These are phyloP conservation scores for Ananas comosus DNA, from an alignment of 176 grass and related monocot species.

Conservation along the genomic window DNA sequence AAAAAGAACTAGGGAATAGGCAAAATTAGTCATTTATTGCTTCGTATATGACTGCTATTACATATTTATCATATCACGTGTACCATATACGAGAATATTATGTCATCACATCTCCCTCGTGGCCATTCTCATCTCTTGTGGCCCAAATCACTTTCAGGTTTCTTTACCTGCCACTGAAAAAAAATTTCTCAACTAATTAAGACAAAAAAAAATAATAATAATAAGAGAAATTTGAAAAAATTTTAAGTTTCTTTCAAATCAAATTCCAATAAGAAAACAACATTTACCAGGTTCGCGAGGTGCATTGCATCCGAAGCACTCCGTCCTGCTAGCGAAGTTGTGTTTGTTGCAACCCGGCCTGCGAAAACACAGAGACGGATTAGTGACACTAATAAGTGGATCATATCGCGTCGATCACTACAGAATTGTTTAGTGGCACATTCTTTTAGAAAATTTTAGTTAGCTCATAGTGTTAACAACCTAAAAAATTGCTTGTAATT, in stretches of 20 bases:
- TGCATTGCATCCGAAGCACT: constrained; percentile 74
- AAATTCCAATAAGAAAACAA: background rate
- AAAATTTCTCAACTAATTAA: background rate
- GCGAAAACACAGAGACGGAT: background rate
- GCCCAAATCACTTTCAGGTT: background rate
- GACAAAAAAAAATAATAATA: background rate
- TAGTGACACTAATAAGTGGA: background rate
- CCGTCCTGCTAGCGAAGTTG: constrained; percentile 83
- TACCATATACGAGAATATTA: background rate
- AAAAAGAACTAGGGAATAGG: too few species aligned
- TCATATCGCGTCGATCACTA: background rate
- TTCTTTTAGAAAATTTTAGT: background rate
- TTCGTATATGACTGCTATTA: too few species aligned
- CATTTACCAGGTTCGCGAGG: constrained; percentile 54
- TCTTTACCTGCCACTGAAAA: constrained; percentile 11
- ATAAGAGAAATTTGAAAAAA: background rate
- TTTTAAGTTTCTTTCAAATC: background rate
- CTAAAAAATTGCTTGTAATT: background rate
- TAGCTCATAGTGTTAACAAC: background rate
- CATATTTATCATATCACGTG: background rate
- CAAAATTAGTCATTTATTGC: too few species aligned
- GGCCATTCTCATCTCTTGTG: constrained; percentile 9
- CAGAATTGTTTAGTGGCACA: too few species aligned
- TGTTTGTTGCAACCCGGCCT: constrained; percentile 89
- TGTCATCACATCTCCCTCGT: background rate